Conservation (phyloP, 2,329 filamentous ascomycete genomes). For the Aspergillus versicolor region DNA sequence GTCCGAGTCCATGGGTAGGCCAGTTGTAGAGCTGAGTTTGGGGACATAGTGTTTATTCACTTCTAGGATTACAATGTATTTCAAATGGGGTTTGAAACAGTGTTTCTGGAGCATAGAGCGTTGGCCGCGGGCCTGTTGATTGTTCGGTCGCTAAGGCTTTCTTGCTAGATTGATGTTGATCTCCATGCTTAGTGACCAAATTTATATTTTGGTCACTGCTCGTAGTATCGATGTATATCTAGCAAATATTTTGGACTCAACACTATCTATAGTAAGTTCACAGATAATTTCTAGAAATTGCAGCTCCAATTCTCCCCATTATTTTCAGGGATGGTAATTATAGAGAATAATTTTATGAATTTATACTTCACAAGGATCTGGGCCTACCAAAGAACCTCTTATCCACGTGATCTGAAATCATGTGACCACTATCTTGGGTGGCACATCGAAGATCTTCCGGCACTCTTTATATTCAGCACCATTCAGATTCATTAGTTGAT, state of each 20-base stretch:
- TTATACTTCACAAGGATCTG: neutral
- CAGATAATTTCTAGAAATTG: neutral
- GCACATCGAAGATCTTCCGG: neutral
- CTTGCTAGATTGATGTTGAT: too few relatives aligned
- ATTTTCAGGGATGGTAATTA: neutral
- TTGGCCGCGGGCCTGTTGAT: neutral
- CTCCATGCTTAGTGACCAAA: neutral
- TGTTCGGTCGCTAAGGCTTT: neutral
- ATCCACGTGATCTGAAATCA: slow-evolving; percentile 6
- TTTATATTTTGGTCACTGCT: too few relatives aligned
- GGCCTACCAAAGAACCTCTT: neutral
- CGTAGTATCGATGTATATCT: neutral
- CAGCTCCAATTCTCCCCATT: neutral
- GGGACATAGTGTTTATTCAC: slow-evolving; percentile 3
- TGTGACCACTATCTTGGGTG: neutral
- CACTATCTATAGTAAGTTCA: neutral
- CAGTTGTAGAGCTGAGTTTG: slow-evolving; percentile 29
- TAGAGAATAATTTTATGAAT: neutral
- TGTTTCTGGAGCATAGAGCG: neutral
- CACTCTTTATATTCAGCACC: neutral
- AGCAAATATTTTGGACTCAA: neutral
- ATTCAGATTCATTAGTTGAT: neutral
- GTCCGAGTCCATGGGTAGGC: slow-evolving; percentile 59
- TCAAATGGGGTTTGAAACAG: too few relatives aligned
- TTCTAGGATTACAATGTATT: neutral